A percentile compares a stretch with the other conserved stretches of the same genome.
phyloP scores from a whole-genome alignment of 2,329 filamentous ascomycete species.

The Cylindrodendrum hubeiense region DNA sequence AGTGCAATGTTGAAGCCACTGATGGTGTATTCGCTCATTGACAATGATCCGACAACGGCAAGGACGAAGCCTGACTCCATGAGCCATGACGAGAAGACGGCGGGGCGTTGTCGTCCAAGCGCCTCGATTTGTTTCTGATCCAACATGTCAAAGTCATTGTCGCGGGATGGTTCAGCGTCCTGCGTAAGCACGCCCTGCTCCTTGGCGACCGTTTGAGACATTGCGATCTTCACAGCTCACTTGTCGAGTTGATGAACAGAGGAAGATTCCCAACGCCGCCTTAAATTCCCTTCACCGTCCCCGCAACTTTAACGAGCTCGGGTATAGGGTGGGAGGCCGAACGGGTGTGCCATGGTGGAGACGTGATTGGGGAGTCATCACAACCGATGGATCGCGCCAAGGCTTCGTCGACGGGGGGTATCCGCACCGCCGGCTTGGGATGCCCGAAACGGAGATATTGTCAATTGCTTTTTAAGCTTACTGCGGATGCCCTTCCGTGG shows the following conservation, averaged over 20 bases:
- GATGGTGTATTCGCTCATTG: constrained; percentile 79
- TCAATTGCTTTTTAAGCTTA: not conserved
- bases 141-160: constrained; percentile 15
- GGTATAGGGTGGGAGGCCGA: not conserved
- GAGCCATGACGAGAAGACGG: constrained; percentile 62
- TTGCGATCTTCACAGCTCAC: not conserved
- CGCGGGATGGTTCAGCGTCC: not conserved
- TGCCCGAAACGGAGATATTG: not conserved
- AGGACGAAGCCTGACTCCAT: constrained; percentile 73
- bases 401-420: not conserved
- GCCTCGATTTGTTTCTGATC: constrained; percentile 62
- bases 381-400: no score
- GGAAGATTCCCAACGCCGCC: not conserved
- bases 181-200: not conserved
- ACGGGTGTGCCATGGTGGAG: not conserved
- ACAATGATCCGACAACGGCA: constrained; percentile 72
- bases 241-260: not conserved
- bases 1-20: constrained; percentile 82
- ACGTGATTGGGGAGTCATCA: not conserved
- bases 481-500: not conserved
- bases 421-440: not conserved
- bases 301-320: not conserved
- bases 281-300: not conserved
- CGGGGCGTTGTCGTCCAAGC: constrained; percentile 72
- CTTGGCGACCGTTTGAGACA: not conserved